Percentiles rank a stretch among this genome's conserved stretches.
Conservation (phyloP, 2,329 filamentous ascomycete genomes). For the Cercospora beticola region DNA sequence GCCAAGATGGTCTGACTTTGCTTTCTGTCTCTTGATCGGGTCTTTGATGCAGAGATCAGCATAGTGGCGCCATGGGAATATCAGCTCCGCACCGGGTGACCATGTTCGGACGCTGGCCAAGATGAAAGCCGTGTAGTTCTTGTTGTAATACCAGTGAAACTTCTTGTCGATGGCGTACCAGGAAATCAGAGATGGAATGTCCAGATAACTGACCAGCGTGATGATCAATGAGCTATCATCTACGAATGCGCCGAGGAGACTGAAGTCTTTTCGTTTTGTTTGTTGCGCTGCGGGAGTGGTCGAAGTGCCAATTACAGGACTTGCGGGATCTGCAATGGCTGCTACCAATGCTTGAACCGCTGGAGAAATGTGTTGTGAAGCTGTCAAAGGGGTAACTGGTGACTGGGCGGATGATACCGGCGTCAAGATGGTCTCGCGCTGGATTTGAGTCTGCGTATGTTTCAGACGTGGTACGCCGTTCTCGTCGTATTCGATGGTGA, state of each 20-base stretch:
- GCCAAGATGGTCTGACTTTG: slow-evolving; percentile 16
- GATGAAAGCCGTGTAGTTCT: slow-evolving; percentile 60
- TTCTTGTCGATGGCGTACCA: slow-evolving; percentile 65
- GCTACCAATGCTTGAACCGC: not conserved
- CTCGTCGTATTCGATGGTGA: slow-evolving; percentile 29
- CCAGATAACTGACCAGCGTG: slow-evolving; percentile 56
- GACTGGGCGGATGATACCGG: not conserved
- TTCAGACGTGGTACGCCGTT: slow-evolving; percentile 25
- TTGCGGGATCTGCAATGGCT: not conserved
- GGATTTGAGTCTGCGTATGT: not conserved
- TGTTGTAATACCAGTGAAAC: slow-evolving; percentile 62
- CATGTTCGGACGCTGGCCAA: slow-evolving; percentile 54
- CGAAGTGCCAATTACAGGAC: not conserved
- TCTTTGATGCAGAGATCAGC: slow-evolving; percentile 58
- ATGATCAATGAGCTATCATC: slow-evolving; percentile 53
- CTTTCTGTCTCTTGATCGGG: slow-evolving; percentile 44
- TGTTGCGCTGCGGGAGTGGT: not conserved
- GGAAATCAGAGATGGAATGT: slow-evolving; percentile 57
- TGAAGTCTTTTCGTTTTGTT: slow-evolving; percentile 29
- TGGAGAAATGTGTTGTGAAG: not conserved
- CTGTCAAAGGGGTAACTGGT: not conserved
- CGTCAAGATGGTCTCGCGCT: not conserved
- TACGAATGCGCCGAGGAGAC: slow-evolving; percentile 38
- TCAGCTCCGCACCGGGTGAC: slow-evolving; percentile 55
- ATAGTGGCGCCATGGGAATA: slow-evolving; percentile 65